Evolutionary conservation across 768 basidiomycete species (phyloP).

Genomic region (Dendrothele bispora): DNA sequence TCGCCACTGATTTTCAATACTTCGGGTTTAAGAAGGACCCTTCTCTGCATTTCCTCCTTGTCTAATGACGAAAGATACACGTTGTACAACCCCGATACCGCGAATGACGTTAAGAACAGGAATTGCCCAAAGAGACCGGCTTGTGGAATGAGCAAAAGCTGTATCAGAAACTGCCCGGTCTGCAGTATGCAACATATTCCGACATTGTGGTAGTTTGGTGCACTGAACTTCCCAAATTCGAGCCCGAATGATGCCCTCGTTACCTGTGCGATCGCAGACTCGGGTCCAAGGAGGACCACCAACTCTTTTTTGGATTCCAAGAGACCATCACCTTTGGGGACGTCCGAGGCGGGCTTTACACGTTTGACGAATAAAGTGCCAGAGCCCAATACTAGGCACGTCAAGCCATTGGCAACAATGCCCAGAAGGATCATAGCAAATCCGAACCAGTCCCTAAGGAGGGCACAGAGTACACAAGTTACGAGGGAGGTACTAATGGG

Average conservation of each 20-base stretch:
- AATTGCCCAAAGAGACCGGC: conserved; percentile 29
- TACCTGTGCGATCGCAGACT: conserved; percentile 22
- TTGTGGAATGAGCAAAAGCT: conserved; percentile 33
- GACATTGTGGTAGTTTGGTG: conserved; percentile 17
- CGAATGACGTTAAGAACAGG: conserved; percentile 28
- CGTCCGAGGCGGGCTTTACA: conserved; percentile 14
- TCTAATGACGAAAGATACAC: conserved; percentile 19
- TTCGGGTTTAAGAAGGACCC: neutral
- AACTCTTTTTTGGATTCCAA: conserved; percentile 17
- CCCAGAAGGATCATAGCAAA: conserved; percentile 33
- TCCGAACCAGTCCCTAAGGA: conserved; percentile 27
- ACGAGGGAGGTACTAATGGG: conserved; percentile 22
- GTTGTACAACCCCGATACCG: conserved; percentile 28
- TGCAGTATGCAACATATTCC: conserved; percentile 27
- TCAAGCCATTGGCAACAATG: conserved; percentile 29
- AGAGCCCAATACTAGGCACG: conserved; percentile 28
- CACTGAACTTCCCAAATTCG: conserved; percentile 8
- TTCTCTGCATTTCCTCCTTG: neutral
- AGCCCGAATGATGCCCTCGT: conserved; percentile 25
- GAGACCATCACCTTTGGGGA: conserved; percentile 29
- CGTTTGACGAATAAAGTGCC: conserved; percentile 20
- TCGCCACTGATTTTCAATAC: neutral
- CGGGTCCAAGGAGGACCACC: conserved; percentile 24
- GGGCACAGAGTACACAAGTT: conserved; percentile 22
- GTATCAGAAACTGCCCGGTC: conserved; percentile 29